Evolutionary conservation across 805 yeast species (phyloP).

Genomic region (Kregervanrija pseudodelftensis): DNA sequence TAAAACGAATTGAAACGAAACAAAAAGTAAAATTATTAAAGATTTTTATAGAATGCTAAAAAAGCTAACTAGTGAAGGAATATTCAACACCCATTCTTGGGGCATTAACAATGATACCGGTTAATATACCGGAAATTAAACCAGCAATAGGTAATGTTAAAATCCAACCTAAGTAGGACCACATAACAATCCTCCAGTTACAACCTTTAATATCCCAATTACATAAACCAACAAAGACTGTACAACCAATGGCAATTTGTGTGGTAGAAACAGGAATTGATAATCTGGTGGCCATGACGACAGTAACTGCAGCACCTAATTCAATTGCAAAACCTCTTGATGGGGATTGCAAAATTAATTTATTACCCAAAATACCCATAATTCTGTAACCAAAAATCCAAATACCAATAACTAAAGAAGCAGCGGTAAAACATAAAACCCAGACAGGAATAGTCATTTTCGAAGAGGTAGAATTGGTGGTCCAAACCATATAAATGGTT

Average conservation of each 20-base stretch:
- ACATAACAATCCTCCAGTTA: conserved; percentile 70
- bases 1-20: not conserved
- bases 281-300: conserved; percentile 68
- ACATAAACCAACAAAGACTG: conserved; percentile 69
- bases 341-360: conserved; percentile 68
- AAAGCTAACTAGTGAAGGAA: conserved; percentile 1
- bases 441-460: conserved; percentile 63
- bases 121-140: conserved; percentile 57
- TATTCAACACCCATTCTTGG: conserved; percentile 40
- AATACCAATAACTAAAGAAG: conserved; percentile 55
- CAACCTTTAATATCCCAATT: conserved; percentile 56
- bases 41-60: not conserved
- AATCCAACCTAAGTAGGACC: conserved; percentile 70
- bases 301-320: conserved; percentile 70
- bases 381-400: conserved; percentile 67
- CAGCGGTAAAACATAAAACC: conserved; percentile 65
- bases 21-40: not conserved
- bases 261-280: conserved; percentile 72
- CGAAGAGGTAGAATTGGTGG: conserved; percentile 34
- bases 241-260: conserved; percentile 73
- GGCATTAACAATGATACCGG: conserved; percentile 58
- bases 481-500: conserved; percentile 58
- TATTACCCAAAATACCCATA: conserved; percentile 67
- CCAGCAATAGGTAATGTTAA: conserved; percentile 72
- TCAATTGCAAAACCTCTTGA: conserved; percentile 73